A percentile compares a stretch with the other conserved stretches of the same genome.
Evolutionary conservation across 495 filamentous ascomycete genomes (phyloP).

Genomic region (Tricharina praecox): DNA sequence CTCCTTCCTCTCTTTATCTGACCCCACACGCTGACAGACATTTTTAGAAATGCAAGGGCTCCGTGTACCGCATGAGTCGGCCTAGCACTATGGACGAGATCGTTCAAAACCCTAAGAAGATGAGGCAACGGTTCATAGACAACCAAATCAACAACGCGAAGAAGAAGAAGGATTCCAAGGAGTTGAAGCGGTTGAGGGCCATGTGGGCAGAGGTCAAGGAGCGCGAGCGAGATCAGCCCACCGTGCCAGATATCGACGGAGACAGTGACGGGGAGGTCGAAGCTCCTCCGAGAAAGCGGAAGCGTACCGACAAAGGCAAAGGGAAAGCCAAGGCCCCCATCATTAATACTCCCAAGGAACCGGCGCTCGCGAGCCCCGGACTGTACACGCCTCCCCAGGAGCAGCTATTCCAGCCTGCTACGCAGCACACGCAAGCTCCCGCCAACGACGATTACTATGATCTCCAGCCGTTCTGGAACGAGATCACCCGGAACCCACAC

Average conservation of each 20-base stretch:
- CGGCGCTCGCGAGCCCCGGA: no score
- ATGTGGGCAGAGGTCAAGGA: not conserved
- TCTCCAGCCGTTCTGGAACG: no score
- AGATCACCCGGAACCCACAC: no score
- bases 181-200: slow-evolving; percentile 8
- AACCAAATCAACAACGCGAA: slow-evolving; percentile 25
- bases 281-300: not conserved
- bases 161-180: slow-evolving; percentile 19
- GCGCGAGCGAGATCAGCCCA: not conserved
- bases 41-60: slow-evolving; percentile 23
- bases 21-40: no score
- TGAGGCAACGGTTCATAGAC: slow-evolving; percentile 23
- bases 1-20: not conserved
- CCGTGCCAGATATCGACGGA: not conserved
- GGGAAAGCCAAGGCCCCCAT: no score
- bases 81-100: slow-evolving; percentile 23
- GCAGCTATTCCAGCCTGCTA: no score
- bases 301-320: not conserved
- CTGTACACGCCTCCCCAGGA: no score
- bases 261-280: not conserved
- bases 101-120: slow-evolving; percentile 19
- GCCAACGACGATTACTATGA: no score
- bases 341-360: no score
- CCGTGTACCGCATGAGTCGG: slow-evolving; percentile 20
- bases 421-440: no score